Conservation (phyloP, 2,329 filamentous ascomycete species). For the Alternaria angustiovoidea region DNA sequence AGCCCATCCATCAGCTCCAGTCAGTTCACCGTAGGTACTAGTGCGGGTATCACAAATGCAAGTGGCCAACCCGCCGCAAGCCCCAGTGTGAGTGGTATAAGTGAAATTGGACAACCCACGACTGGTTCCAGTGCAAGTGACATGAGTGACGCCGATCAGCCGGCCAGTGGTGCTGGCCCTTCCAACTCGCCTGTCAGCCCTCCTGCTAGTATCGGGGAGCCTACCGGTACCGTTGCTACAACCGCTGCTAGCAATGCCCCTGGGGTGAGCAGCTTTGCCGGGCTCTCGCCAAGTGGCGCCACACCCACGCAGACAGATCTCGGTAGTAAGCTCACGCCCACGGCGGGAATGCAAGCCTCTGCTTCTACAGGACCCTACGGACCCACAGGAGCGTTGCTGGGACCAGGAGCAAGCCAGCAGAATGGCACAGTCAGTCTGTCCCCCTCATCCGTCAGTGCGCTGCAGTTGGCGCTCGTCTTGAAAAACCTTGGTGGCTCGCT, state of each 20-base stretch:
- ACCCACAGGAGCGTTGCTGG: neutral
- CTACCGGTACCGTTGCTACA: neutral
- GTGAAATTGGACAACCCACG: neutral
- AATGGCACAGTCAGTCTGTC: conserved; percentile 9
- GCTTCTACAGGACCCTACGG: neutral
- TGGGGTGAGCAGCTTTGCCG: neutral
- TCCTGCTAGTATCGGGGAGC: neutral
- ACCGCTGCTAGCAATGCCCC: neutral
- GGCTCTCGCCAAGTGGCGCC: neutral
- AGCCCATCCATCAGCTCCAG: neutral
- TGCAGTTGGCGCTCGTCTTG: conserved; percentile 10
- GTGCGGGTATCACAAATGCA: too few relatives aligned
- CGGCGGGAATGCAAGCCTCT: neutral
- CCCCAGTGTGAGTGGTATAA: neutral
- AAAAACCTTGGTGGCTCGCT: conserved; percentile 12
- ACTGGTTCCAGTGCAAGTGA: neutral
- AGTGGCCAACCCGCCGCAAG: neutral
- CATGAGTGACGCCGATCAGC: neutral
- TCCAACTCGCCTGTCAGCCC: neutral
- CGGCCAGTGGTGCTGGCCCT: neutral
- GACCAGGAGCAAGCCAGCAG: neutral
- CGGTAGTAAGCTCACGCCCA: neutral
- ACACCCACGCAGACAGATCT: neutral
- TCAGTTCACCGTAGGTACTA: neutral
- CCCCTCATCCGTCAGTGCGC: conserved; percentile 2